Conservation (phyloP, 1,139 yeast genomes). For the Suhomyces yuchorum region DNA sequence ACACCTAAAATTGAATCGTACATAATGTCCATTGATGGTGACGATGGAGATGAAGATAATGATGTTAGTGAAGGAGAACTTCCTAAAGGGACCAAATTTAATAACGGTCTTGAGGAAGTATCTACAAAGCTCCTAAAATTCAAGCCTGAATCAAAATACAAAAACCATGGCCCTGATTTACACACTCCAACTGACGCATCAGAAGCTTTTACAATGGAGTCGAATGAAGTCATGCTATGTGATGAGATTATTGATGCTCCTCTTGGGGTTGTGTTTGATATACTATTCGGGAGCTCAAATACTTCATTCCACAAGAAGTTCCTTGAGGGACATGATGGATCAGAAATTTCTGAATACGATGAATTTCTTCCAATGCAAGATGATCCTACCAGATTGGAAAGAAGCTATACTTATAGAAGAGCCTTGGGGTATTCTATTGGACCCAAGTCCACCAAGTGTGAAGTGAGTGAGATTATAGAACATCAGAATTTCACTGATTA, state of each 20-base stretch:
- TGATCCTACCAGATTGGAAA: conserved; percentile 32
- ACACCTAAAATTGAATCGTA: conserved; percentile 22
- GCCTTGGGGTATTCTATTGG: conserved; percentile 57
- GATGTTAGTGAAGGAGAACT: conserved; percentile 10
- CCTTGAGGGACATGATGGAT: conserved; percentile 49
- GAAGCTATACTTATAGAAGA: conserved; percentile 47
- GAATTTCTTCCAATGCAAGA: conserved; percentile 38
- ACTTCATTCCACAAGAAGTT: conserved; percentile 43
- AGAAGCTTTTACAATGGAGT: conserved; percentile 20
- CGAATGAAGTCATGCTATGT: conserved; percentile 37
- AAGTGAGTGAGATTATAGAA: conserved; percentile 48
- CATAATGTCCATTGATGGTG: conserved; percentile 30
- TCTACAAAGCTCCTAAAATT: conserved; percentile 27
- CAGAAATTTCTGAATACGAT: conserved; percentile 45
- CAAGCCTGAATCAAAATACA: conserved; percentile 33
- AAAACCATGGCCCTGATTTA: conserved; percentile 44
- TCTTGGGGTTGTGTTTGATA: conserved; percentile 49
- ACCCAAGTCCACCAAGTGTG: conserved; percentile 58
- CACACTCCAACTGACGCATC: conserved; percentile 37
- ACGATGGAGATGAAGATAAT: conserved; percentile 21
- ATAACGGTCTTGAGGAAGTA: conserved; percentile 5
- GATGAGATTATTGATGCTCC: conserved; percentile 47
- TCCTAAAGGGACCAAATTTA: neutral
- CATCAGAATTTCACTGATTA: conserved; percentile 41
- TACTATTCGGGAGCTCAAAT: conserved; percentile 48